Conservation (phyloP, 345 rosid species). For the Eucalyptus sp. region DNA sequence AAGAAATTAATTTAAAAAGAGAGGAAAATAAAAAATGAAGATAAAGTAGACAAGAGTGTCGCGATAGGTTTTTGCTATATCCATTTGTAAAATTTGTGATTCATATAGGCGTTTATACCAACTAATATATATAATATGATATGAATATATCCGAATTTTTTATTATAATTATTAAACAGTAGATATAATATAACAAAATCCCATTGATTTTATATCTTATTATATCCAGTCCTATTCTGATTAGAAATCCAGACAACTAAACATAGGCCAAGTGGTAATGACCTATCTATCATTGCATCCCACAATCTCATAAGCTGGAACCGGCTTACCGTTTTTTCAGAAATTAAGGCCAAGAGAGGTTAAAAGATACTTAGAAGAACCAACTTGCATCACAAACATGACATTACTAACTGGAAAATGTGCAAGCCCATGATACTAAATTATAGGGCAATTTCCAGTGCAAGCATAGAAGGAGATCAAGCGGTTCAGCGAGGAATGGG, state of each 20-base stretch:
- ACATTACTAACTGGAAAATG: neutral
- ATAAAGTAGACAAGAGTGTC: no score
- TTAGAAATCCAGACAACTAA: no score
- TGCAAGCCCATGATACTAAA: neutral
- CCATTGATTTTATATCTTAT: no score
- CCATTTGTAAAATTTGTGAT: no score
- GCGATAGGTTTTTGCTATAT: no score
- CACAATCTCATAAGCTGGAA: neutral
- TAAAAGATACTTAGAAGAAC: neutral
- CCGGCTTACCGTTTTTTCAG: neutral
- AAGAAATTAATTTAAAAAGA: no score
- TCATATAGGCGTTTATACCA: no score
- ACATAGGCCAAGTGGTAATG: no score
- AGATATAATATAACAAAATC: no score
- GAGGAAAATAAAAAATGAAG: no score
- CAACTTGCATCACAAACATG: neutral
- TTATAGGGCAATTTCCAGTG: neutral
- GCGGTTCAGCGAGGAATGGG: conserved; percentile 12
- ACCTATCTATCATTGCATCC: neutral
- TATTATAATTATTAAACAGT: rapidly evolving
- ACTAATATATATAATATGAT: no score
- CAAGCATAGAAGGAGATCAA: neutral
- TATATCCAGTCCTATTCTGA: rapidly evolving
- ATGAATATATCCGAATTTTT: no score
- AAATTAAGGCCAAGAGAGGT: neutral